phyloP scores from a whole-genome alignment of 2,329 filamentous ascomycete species.

The Ophiosphaerella korrae region DNA sequence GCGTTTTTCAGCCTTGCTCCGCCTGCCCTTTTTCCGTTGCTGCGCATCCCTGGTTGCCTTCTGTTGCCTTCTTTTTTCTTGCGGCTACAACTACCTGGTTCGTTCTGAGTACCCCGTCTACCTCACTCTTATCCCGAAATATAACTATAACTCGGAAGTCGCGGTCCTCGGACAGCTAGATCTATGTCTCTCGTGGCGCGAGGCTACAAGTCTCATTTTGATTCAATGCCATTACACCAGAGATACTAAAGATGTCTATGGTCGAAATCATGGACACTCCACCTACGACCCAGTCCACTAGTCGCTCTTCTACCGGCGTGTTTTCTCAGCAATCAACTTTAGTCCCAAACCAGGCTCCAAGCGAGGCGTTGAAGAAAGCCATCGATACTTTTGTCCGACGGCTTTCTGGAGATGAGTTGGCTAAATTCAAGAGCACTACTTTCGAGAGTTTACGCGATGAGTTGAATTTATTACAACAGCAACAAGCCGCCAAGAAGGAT shows the following conservation, averaged over 20 bases:
- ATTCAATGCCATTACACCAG: not conserved
- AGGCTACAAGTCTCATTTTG: no score
- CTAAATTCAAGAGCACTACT: conserved; percentile 18
- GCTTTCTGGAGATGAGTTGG: conserved; percentile 17
- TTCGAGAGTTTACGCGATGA: conserved; percentile 19
- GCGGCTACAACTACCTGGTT: not conserved
- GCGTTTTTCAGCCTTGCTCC: conserved; percentile 14
- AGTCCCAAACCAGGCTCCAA: not conserved
- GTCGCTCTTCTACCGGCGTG: conserved; percentile 15
- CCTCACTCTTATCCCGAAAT: no score
- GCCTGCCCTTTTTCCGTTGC: conserved; percentile 12
- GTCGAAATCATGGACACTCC: not conserved
- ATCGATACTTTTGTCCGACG: conserved; percentile 16
- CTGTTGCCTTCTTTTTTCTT: not conserved
- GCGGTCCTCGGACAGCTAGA: no score
- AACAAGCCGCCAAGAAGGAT: not conserved
- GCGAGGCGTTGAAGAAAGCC: conserved; percentile 14
- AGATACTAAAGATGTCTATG: not conserved
- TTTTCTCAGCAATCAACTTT: conserved; percentile 21
- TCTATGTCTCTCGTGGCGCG: no score
- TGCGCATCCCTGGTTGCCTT: not conserved
- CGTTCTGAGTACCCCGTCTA: no score
- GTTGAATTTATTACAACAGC: conserved; percentile 15
- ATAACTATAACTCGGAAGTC: no score
- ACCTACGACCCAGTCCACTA: conserved; percentile 6